Conservation (phyloP, 805 yeast genomes). For the Candida golubevii region DNA sequence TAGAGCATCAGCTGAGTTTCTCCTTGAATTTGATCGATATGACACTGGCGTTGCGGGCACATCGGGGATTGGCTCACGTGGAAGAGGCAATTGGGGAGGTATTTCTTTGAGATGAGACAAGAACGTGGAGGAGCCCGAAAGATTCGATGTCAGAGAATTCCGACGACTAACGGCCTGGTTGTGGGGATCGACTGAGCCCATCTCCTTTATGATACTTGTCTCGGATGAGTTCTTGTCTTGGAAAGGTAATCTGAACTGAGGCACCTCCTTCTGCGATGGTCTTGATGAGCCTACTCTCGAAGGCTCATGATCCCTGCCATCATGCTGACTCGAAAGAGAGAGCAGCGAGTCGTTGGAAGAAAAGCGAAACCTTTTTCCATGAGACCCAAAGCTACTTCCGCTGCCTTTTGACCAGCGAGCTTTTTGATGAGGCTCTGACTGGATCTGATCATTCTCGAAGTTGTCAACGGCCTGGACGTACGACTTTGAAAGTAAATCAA, state of each 20-base stretch:
- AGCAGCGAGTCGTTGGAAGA: constrained; percentile 4
- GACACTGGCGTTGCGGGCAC: constrained; percentile 35
- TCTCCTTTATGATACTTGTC: constrained; percentile 8
- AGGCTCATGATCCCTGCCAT: constrained; percentile 16
- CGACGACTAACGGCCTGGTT: constrained; percentile 10
- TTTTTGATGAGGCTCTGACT: constrained; percentile 1
- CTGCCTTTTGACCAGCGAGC: constrained; percentile 12
- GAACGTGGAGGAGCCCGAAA: constrained; percentile 14
- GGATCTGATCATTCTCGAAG: constrained; percentile 28
- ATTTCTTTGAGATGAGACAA: constrained; percentile 27
- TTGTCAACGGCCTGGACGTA: constrained; percentile 54
- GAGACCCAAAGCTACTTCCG: constrained; percentile 7
- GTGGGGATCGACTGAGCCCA: constrained; percentile 25
- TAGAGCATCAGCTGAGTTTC: constrained; percentile 31
- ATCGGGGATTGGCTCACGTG: constrained; percentile 47
- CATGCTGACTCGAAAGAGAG: constrained; percentile 5
- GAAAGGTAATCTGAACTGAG: constrained; percentile 66
- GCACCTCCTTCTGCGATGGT: constrained; percentile 38
- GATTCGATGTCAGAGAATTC: constrained; percentile 7
- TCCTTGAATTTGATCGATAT: constrained; percentile 33
- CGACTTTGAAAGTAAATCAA: constrained; percentile 55
- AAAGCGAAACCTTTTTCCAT: not conserved
- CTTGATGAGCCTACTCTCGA: constrained; percentile 21
- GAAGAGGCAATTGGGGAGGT: constrained; percentile 57
- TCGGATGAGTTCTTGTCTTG: constrained; percentile 38